Evolutionary conservation across 148 eudicot species (phyloP).

Genomic region (Gaultheria prostrata): DNA sequence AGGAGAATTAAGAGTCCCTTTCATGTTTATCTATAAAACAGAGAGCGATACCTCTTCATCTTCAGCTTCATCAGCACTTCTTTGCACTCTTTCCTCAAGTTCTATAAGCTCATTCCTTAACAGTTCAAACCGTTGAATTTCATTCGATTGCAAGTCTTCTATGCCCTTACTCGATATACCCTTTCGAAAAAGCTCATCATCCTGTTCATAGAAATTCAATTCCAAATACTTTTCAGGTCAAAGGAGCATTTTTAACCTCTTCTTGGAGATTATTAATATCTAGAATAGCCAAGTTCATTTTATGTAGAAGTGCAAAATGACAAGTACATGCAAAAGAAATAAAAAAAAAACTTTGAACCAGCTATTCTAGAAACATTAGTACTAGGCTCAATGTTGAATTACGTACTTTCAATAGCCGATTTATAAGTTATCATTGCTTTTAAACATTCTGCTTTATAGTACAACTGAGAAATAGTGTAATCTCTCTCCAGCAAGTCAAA

Average conservation of each 20-base stretch:
- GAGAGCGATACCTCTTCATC: slow-evolving; percentile 58
- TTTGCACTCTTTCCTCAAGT: slow-evolving; percentile 88
- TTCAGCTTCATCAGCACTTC: slow-evolving; percentile 56
- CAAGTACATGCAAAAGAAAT: background rate
- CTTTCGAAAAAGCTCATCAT: slow-evolving; percentile 30
- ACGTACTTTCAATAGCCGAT: background rate
- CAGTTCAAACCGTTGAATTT: slow-evolving; percentile 81
- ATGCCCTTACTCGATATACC: slow-evolving; percentile 21
- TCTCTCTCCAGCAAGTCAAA: background rate
- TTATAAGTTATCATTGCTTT: background rate
- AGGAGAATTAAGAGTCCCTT: slow-evolving; percentile 38
- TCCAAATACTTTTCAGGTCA: background rate
- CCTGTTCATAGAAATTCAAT: slow-evolving; percentile 39
- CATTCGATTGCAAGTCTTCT: slow-evolving; percentile 52
- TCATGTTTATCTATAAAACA: slow-evolving; percentile 25
- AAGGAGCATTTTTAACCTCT: slow-evolving; percentile 1
- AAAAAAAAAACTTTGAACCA: slow-evolving; percentile 1
- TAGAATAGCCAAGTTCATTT: background rate
- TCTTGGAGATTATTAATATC: background rate
- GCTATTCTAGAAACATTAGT: background rate
- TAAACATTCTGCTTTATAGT: too few relatives aligned
- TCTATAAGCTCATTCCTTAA: slow-evolving; percentile 84
- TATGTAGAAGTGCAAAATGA: background rate
- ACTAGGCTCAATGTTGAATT: background rate
- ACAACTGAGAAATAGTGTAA: background rate